Evolutionary conservation across 2,329 filamentous ascomycete genomes (phyloP).

Genomic region (Corniculantispora saksenae): DNA sequence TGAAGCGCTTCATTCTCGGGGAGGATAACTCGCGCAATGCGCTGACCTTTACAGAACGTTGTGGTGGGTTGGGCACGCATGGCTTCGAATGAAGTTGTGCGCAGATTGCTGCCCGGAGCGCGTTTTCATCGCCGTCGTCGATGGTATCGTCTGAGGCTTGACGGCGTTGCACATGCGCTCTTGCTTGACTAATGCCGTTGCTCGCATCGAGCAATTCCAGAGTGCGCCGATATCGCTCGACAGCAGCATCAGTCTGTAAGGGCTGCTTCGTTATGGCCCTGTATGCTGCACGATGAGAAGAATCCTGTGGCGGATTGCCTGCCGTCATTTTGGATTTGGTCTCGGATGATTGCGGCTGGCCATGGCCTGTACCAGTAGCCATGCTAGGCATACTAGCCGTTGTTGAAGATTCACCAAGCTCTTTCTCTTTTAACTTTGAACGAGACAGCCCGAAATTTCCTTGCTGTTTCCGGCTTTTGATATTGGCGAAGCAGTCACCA

Average conservation of each 20-base stretch:
- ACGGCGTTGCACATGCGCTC: not conserved
- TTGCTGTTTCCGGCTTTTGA: not conserved
- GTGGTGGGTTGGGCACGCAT: not conserved
- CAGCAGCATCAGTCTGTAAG: not conserved
- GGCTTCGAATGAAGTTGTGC: not conserved
- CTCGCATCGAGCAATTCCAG: not conserved
- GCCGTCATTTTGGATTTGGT: not conserved
- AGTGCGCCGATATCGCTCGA: not conserved
- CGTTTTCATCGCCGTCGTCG: not conserved
- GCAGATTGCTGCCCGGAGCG: not conserved
- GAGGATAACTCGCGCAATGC: not conserved
- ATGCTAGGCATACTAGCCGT: not conserved
- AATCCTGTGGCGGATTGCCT: not conserved
- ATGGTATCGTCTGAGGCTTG: not conserved
- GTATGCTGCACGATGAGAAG: not conserved
- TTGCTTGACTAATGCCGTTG: slow-evolving; percentile 1
- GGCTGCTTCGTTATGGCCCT: not conserved
- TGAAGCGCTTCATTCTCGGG: not conserved
- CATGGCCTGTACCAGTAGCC: not conserved
- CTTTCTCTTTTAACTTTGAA: not conserved
- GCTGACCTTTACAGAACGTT: not conserved
- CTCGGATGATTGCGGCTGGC: not conserved
- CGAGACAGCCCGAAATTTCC: not conserved
- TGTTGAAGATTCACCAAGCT: not conserved
- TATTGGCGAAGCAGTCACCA: not conserved